Conservation (phyloP, 345 rosid genomes). For the Bruguiera gymnorhiza region DNA sequence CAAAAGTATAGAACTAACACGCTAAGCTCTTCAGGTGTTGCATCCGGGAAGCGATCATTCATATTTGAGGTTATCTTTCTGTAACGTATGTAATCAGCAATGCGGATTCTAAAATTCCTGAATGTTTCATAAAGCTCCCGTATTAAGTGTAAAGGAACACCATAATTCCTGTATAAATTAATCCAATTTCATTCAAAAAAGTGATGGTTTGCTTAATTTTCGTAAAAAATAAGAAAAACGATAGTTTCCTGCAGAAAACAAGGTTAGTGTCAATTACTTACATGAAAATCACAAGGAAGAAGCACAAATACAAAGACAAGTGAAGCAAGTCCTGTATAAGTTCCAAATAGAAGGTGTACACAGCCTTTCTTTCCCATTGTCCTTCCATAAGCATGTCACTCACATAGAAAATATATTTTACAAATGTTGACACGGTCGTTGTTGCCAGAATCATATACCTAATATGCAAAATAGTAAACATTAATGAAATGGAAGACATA, state of each 20-base stretch:
- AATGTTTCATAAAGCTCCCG: conserved; percentile 97
- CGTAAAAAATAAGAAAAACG: too few relatives aligned
- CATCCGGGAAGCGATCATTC: conserved; percentile 96
- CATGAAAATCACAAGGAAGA: conserved; percentile 94
- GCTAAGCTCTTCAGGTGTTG: conserved; percentile 81
- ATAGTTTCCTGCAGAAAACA: background rate
- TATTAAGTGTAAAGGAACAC: conserved; percentile 86
- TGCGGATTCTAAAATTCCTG: conserved; percentile 83
- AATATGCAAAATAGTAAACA: conserved; percentile 12
- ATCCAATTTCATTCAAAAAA: background rate
- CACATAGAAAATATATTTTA: conserved; percentile 82
- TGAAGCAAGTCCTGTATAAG: conserved; percentile 93
- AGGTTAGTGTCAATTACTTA: conserved; percentile 39
- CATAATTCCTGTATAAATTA: conserved; percentile 68
- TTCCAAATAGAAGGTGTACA: conserved; percentile 92
- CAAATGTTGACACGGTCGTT: conserved; percentile 74
- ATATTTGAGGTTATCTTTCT: conserved; percentile 94
- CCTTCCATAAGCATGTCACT: conserved; percentile 94
- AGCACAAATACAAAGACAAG: conserved; percentile 89
- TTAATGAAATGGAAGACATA: background rate
- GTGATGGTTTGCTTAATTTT: too few relatives aligned
- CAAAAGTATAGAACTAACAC: conserved; percentile 47
- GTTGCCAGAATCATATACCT: conserved; percentile 98
- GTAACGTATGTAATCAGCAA: conserved; percentile 90
- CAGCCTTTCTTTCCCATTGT: conserved; percentile 93